phyloP scores from a whole-genome alignment of 129 eudicot genomes.

The Escallonia rubra region DNA sequence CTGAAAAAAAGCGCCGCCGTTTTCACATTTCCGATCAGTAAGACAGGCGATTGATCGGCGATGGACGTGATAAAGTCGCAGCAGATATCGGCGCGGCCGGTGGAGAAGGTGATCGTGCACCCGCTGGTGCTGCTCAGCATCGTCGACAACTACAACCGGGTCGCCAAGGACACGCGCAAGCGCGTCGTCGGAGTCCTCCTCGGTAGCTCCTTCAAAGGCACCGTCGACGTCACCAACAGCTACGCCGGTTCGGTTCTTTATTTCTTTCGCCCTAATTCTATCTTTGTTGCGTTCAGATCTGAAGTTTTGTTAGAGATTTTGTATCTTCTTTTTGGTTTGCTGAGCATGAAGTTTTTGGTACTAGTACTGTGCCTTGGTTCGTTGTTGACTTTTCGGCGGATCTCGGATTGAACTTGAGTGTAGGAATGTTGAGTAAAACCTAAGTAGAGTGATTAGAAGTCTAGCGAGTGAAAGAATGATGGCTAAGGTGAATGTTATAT shows the following conservation, averaged over 20 bases:
- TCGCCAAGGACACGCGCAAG: conserved; percentile 88
- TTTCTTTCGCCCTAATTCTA: not conserved
- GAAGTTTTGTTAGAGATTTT: not conserved
- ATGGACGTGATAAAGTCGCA: conserved; percentile 96
- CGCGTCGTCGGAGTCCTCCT: conserved; percentile 95
- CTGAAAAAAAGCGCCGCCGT: too few species aligned
- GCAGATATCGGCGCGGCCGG: conserved; percentile 67
- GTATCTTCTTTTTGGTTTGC: too few species aligned
- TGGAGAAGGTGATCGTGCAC: conserved; percentile 92
- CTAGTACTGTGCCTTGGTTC: too few species aligned
- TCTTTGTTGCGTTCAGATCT: conserved; percentile 17
- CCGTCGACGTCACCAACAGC: conserved; percentile 89
- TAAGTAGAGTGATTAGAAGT: too few species aligned
- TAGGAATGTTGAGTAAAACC: too few species aligned
- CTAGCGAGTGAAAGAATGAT: too few species aligned
- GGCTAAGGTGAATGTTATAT: too few species aligned
- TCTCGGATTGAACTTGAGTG: too few species aligned
- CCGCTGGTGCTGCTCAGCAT: conserved; percentile 90
- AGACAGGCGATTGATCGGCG: not conserved
- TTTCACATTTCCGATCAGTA: not conserved
- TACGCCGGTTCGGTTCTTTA: conserved; percentile 56
- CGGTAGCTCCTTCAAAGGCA: conserved; percentile 80
- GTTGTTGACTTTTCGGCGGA: too few species aligned
- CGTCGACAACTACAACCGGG: conserved; percentile 91
- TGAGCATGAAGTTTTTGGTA: too few species aligned